phyloP scores from a whole-genome alignment of 768 basidiomycete genomes.

The Russula olivacea region DNA sequence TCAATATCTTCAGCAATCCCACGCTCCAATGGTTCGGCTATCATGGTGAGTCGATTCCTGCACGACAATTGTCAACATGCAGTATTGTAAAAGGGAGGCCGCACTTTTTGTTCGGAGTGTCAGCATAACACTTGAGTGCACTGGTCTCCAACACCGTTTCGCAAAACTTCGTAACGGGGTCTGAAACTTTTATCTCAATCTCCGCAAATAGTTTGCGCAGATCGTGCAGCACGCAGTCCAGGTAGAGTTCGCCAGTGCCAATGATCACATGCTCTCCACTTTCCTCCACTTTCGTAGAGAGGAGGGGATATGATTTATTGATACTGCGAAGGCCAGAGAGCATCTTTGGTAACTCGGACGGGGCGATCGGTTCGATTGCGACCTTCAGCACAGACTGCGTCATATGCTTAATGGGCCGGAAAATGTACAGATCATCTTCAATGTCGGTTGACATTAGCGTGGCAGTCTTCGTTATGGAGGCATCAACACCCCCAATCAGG shows the following conservation, averaged over 20 bases:
- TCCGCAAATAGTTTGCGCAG: slow-evolving; percentile 87
- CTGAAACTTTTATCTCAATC: slow-evolving; percentile 99
- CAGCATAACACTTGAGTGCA: slow-evolving; percentile 97
- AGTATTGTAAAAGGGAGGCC: slow-evolving; percentile 30
- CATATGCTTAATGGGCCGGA: slow-evolving; percentile 94
- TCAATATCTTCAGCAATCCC: slow-evolving; percentile 98
- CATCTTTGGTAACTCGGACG: slow-evolving; percentile 99
- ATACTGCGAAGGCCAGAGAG: slow-evolving; percentile 91
- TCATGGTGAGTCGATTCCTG: slow-evolving; percentile 98
- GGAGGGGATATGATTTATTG: slow-evolving; percentile 96
- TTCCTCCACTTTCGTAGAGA: slow-evolving; percentile 95
- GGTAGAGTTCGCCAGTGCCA: slow-evolving; percentile 94
- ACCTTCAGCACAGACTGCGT: slow-evolving; percentile 96
- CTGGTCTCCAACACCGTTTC: slow-evolving; percentile 98
- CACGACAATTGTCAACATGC: slow-evolving; percentile 16
- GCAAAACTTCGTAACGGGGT: slow-evolving; percentile 96
- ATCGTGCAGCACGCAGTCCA: slow-evolving; percentile 97
- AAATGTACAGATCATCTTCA: slow-evolving; percentile 88
- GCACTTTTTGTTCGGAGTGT: slow-evolving; percentile 98
- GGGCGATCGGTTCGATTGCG: slow-evolving; percentile 96
- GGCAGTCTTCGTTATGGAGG: slow-evolving; percentile 92
- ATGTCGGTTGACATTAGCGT: slow-evolving; percentile 70
- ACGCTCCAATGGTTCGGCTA: slow-evolving; percentile 93
- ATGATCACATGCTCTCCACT: slow-evolving; percentile 96
- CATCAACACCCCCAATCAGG: slow-evolving; percentile 87